Evolutionary conservation across 2,329 filamentous ascomycete species (phyloP), one percentile per base, ranked within the genome.

Genomic region (Aspergillus ruber): DNA sequence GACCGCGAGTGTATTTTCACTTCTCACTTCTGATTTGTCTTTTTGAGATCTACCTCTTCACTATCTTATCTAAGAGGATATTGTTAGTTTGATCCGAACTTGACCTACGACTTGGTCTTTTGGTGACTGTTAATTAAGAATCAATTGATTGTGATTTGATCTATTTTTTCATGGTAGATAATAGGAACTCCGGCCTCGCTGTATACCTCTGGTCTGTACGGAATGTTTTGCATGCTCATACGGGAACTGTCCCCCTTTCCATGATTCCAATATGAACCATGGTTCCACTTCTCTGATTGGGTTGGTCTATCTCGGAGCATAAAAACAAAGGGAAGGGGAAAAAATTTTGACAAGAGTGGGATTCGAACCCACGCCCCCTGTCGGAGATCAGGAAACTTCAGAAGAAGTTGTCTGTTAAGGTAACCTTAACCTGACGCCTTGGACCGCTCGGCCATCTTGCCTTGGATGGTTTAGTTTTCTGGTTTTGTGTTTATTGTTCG

Each of bases 91-190:
- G 35, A 38, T 18, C 35, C 35, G 35, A 38, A 18, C 3, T 17
- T 38, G n/a, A 38, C n/a, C 35, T 38, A 38, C 2, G 18, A 25
- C 20, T 42, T 42, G 39, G 17, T 21, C 18, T 10, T 18, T 38
- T 18, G 13, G 21, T 42, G 17, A 10, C 13, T 21, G 20, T 18
- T 21, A 8, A 42, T 21, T 18, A 6, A 48, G 18, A 48, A 50
- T 44, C 45, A 42, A 41, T 46, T 43, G 45, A 42, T 39, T 51
- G 51, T 48, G 47, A 51, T 49, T 51, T 46, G 47, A 43, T 44
- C 18, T 38, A 35, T 44, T n/a, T 42, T 42, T 9, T 25, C 9
- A 6, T 27, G 25, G 9, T 27, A 27, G 7, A 27, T 10, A 12
- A 10, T 10, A 27, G 10, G 8, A 12, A 27, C 21, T 6, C 21